Percentiles rank a stretch among this genome's conserved stretches.
phyloP scores from a whole-genome alignment of 2,329 filamentous ascomycete genomes.

The Sclerotinia glacialis region DNA sequence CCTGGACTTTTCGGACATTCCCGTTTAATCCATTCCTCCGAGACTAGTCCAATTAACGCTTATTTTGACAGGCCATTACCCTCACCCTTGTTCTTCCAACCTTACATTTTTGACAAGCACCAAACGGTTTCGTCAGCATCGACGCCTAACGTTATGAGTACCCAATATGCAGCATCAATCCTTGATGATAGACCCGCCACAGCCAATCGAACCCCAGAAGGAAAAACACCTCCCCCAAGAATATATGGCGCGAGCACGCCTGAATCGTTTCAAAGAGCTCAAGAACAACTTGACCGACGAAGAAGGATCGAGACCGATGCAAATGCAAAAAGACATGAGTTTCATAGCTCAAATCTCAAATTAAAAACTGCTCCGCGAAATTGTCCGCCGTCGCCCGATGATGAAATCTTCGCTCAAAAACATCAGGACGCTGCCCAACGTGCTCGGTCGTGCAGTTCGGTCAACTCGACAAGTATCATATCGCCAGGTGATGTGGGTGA shows the following conservation, averaged over 20 bases:
- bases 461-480: conserved; percentile 44
- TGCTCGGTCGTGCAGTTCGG: conserved; percentile 36
- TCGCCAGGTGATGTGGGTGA: conserved; percentile 32
- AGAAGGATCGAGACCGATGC: conserved; percentile 41
- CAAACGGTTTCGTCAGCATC: conserved; percentile 31
- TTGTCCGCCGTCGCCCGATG: conserved; percentile 49
- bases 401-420: conserved; percentile 40
- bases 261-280: conserved; percentile 43
- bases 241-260: conserved; percentile 43
- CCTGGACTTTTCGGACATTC: conserved; percentile 49
- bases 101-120: conserved; percentile 32
- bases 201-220: conserved; percentile 46
- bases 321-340: conserved; percentile 37
- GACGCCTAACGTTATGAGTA: conserved; percentile 32
- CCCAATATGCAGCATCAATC: conserved; percentile 37
- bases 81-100: conserved; percentile 37
- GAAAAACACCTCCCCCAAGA: conserved; percentile 41
- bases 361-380: conserved; percentile 23
- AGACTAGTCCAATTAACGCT: conserved; percentile 29
- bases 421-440: conserved; percentile 30
- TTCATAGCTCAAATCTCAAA: conserved; percentile 18
- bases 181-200: conserved; percentile 49
- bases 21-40: conserved; percentile 29
- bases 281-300: conserved; percentile 37
- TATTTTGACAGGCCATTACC: conserved; percentile 31